Conservation (phyloP, 2,329 filamentous ascomycete genomes). For the Pseudodiploospora longispora region DNA sequence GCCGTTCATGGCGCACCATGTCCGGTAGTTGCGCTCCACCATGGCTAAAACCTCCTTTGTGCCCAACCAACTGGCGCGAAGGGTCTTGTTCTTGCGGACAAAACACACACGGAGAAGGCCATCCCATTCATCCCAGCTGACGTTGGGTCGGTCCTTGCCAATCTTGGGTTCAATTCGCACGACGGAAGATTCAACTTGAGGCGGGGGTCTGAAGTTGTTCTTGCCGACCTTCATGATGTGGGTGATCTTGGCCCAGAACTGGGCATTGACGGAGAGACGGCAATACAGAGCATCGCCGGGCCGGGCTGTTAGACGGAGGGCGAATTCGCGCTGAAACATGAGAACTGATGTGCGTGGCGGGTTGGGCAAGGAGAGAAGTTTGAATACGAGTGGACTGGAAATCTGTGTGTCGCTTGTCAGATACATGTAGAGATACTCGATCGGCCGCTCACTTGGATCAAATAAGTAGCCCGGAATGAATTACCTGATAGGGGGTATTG, state of each 20-base stretch:
- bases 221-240: slow-evolving; percentile 87
- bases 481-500: slow-evolving; percentile 55
- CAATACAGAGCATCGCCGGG: slow-evolving; percentile 86
- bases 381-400: slow-evolving; percentile 84
- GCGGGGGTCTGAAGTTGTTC: slow-evolving; percentile 94
- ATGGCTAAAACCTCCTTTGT: slow-evolving; percentile 74
- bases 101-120: slow-evolving; percentile 68
- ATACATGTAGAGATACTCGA: neutral
- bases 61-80: slow-evolving; percentile 73
- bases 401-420: slow-evolving; percentile 43
- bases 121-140: slow-evolving; percentile 93
- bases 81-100: slow-evolving; percentile 79
- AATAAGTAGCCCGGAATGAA: too few species aligned
- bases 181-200: slow-evolving; percentile 84
- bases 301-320: slow-evolving; percentile 77
- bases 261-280: slow-evolving; percentile 83
- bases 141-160: slow-evolving; percentile 67
- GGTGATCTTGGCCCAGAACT: slow-evolving; percentile 68
- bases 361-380: slow-evolving; percentile 73
- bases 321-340: slow-evolving; percentile 96
- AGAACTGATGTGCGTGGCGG: slow-evolving; percentile 79
- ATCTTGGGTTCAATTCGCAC: slow-evolving; percentile 84
- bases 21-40: slow-evolving; percentile 79
- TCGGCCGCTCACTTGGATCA: too few species aligned
- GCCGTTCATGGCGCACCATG: slow-evolving; percentile 83